phyloP scores from a whole-genome alignment of 2,329 filamentous ascomycete species.

The Xylaria sp. region DNA sequence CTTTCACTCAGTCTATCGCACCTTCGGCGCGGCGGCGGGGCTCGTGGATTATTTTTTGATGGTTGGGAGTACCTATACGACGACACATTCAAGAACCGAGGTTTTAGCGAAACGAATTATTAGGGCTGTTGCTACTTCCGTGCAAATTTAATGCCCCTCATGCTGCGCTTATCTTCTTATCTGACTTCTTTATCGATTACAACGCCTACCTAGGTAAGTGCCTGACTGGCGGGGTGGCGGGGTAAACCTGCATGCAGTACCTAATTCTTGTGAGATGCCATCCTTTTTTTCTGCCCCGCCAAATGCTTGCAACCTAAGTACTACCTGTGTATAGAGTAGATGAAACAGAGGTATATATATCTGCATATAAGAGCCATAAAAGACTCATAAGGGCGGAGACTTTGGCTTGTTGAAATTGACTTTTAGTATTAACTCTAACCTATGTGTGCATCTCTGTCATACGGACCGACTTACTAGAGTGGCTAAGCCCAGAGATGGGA shows the following conservation, averaged over 20 bases:
- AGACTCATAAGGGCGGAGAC: conserved; percentile 7
- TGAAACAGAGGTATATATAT: conserved; percentile 4
- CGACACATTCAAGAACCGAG: conserved; percentile 43
- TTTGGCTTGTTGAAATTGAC: neutral
- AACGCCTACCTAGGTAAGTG: too few relatives aligned
- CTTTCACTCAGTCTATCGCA: conserved; percentile 23
- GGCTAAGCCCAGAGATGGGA: conserved; percentile 1
- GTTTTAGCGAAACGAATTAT: conserved; percentile 49
- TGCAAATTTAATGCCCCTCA: neutral
- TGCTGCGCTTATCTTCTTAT: conserved; percentile 19
- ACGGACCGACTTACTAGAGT: conserved; percentile 5
- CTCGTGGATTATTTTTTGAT: conserved; percentile 46
- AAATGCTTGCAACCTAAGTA: conserved; percentile 13
- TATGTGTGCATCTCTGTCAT: conserved; percentile 21
- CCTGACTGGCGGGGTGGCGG: conserved; percentile 28
- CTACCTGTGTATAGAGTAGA: neutral
- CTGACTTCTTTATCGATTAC: conserved; percentile 28
- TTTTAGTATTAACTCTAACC: neutral
- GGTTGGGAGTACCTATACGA: conserved; percentile 25
- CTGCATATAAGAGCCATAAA: conserved; percentile 4
- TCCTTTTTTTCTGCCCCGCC: conserved; percentile 29
- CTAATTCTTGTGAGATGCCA: conserved; percentile 9
- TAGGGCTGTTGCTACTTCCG: conserved; percentile 45
- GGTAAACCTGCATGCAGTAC: conserved; percentile 14
- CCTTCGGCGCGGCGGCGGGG: conserved; percentile 40